Percentiles rank a stretch among this genome's conserved stretches.
These are phyloP conservation scores for Paecilomyces sp. DNA, from an alignment of 2,329 filamentous ascomycete species.

Conservation along the genomic window DNA sequence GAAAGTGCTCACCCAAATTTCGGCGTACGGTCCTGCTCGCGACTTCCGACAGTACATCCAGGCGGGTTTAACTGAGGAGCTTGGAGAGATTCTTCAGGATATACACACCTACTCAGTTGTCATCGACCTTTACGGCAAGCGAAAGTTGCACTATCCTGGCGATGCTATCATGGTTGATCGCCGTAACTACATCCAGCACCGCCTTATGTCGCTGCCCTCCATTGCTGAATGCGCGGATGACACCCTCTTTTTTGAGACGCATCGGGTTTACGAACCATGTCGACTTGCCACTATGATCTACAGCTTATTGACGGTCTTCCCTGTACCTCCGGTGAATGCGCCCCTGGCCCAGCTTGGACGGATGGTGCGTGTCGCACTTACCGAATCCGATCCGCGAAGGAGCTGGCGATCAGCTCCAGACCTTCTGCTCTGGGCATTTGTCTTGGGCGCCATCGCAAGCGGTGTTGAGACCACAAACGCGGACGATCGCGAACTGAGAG, in stretches of 20 bases:
- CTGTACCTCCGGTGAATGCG: conserved; percentile 13
- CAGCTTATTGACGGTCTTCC: conserved; percentile 15
- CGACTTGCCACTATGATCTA: conserved; percentile 15
- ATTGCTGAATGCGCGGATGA: background rate
- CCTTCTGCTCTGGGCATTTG: conserved; percentile 13
- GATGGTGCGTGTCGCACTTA: conserved; percentile 9
- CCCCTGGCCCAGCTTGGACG: conserved; percentile 12
- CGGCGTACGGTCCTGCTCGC: conserved; percentile 9
- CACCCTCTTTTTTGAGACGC: background rate
- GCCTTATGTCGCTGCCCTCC: conserved; percentile 13
- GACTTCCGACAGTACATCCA: conserved; percentile 10
- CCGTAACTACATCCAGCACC: conserved; percentile 17
- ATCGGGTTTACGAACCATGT: conserved; percentile 11
- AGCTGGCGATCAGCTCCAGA: conserved; percentile 11
- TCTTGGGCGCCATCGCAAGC: background rate
- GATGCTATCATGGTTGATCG: conserved; percentile 11
- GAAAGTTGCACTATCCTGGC: conserved; percentile 9
- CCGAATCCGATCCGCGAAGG: conserved; percentile 5
- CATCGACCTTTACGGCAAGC: conserved; percentile 13
- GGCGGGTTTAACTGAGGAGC: conserved; percentile 9
- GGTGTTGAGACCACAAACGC: conserved; percentile 14
- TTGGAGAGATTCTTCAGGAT: conserved; percentile 13
- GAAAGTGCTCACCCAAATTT: conserved; percentile 8
- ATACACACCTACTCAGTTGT: conserved; percentile 16
- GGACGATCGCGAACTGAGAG: conserved; percentile 10